Evolutionary conservation across 1,139 yeast genomes (phyloP), one percentile per base, ranked within the genome.

Genomic region (Yamadazyma atlantica): DNA sequence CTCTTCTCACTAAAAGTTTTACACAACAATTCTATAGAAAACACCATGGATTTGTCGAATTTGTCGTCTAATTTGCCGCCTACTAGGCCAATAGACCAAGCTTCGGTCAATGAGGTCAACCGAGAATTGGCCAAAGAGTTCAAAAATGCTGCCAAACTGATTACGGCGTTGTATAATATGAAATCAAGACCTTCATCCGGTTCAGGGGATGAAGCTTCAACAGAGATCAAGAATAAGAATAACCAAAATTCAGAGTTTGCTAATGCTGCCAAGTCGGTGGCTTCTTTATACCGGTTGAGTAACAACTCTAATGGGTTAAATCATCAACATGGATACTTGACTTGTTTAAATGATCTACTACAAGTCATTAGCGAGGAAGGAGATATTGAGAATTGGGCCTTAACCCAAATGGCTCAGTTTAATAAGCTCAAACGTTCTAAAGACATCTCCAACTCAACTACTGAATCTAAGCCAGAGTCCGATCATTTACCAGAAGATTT

Each of bases 241-340:
- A 28, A 11, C 35, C 39, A 37, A 25, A 69, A 78, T 21, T 53
- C 62, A 1, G 85, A 80, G 47, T 81, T 81, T 58, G 75, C 82
- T 39, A 64, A 66, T 37, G 86, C 86, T 8, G 86, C 86, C 22
- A 71, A 77, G 41, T 75, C 85, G 3, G 83, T 81, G 29, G 83
- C 86, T 3, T 69, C 81, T 1, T 60, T 81, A 9, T 81, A 80
- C 49, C 63, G 84, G 37, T 53, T 78, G 8, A 70, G 83, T 13
- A 71, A 73, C 39, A 66, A 69, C 33, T 65, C 75, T 27, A 67
- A 61, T 23, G 57, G 69, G 4, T 45, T 74, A 29, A 51, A 73
- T 18, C 68, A 67, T 35, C 66, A 72, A 32, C 71, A 69, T 41
- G 87, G 87, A 0, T 81, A 80, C 45, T 53, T 79, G 32, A 73